A percentile compares a stretch with the other conserved stretches of the same genome.
These are phyloP conservation scores for Trifolium dubium DNA, from an alignment of 306 rosid species.

Conservation along the genomic window DNA sequence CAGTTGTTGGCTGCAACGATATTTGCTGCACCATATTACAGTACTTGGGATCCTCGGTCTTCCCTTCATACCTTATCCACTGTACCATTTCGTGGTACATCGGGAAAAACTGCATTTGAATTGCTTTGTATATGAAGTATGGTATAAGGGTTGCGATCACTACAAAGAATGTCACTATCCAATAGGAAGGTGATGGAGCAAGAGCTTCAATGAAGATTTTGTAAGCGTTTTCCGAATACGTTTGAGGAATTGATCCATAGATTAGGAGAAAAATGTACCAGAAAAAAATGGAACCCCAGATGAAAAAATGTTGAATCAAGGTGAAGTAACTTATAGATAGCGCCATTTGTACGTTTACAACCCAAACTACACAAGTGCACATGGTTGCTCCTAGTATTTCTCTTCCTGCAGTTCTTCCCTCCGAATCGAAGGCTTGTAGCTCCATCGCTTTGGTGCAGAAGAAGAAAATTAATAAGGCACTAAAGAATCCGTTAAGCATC, in stretches of 20 bases:
- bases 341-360: constrained; percentile 95
- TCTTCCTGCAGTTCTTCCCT: constrained; percentile 76
- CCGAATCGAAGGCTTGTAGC: constrained; percentile 65
- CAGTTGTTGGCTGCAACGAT: constrained; percentile 53
- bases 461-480: constrained; percentile 71
- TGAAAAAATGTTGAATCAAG: constrained; percentile 82
- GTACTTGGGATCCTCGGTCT: constrained; percentile 61
- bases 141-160: constrained; percentile 75
- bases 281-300: constrained; percentile 85
- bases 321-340: constrained; percentile 87
- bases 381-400: constrained; percentile 86
- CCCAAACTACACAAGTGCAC: constrained; percentile 90
- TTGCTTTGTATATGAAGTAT: constrained; percentile 67
- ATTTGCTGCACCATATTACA: constrained; percentile 56
- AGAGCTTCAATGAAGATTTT: constrained; percentile 73
- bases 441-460: constrained; percentile 75
- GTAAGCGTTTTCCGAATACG: constrained; percentile 67
- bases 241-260: constrained; percentile 71
- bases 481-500: constrained; percentile 82
- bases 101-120: constrained; percentile 87
- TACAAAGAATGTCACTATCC: constrained; percentile 73
- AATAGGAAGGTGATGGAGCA: constrained; percentile 74
- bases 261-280: constrained; percentile 84
- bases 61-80: constrained; percentile 76
- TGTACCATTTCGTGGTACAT: constrained; percentile 78